These are phyloP conservation scores for Pichia scutulata DNA, from an alignment of 805 yeast genomes.

Conservation along the genomic window DNA sequence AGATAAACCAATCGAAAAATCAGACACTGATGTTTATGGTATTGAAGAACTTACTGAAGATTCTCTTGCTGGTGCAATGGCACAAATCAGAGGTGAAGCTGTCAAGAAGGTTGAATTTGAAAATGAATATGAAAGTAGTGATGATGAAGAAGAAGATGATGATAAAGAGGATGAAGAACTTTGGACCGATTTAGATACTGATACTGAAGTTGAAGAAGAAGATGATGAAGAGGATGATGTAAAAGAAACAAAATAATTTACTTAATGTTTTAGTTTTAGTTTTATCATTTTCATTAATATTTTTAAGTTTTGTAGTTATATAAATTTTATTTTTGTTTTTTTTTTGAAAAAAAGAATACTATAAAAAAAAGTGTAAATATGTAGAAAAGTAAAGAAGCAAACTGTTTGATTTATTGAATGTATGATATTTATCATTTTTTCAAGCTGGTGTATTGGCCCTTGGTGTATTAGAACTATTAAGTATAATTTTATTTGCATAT, in stretches of 20 bases:
- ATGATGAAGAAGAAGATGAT: constrained; percentile 19
- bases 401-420: background rate
- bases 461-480: constrained; percentile 14
- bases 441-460: constrained; percentile 8
- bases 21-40: constrained; percentile 39
- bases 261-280: background rate
- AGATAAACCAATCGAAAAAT: constrained; percentile 42
- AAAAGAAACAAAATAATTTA: background rate
- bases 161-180: constrained; percentile 21
- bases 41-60: constrained; percentile 72
- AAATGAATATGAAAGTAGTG: constrained; percentile 28
- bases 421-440: background rate
- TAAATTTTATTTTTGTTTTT: background rate
- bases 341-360: background rate
- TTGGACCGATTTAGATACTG: constrained; percentile 52
- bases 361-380: background rate
- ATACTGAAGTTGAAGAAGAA: constrained; percentile 51
- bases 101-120: constrained; percentile 38
- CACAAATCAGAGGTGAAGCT: constrained; percentile 55
- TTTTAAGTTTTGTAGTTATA: background rate
- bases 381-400: background rate
- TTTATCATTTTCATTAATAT: background rate
- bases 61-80: constrained; percentile 67
- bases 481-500: constrained; percentile 63
- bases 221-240: constrained; percentile 1